These are phyloP conservation scores for Verticillium alfalfae DNA, from an alignment of 2,329 filamentous ascomycete genomes.

Conservation along the genomic window DNA sequence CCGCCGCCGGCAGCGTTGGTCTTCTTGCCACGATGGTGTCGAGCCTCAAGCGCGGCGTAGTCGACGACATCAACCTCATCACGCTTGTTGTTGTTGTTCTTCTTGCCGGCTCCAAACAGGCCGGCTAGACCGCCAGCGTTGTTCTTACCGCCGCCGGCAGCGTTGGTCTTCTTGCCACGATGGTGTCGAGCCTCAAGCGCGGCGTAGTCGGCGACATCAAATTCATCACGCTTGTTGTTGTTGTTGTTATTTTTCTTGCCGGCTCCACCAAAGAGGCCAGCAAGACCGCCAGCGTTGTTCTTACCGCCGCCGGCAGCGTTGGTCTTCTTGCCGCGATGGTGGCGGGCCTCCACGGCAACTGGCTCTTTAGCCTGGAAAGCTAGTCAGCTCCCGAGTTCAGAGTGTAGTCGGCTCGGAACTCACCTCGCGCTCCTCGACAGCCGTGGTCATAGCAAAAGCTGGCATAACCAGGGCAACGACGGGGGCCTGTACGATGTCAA, in stretches of 20 bases:
- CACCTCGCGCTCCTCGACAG: conserved; percentile 1
- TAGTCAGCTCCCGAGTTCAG: not conserved
- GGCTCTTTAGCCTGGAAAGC: not conserved
- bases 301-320: not conserved
- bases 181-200: not conserved
- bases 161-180: conserved; percentile 1
- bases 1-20: not conserved
- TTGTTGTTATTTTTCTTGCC: not conserved
- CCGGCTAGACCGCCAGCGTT: not conserved
- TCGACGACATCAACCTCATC: not conserved
- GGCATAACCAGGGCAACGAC: not conserved
- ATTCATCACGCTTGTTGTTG: not conserved
- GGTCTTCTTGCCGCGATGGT: not conserved
- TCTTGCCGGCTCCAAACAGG: not conserved
- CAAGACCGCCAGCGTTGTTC: not conserved
- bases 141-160: not conserved
- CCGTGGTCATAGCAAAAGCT: not conserved
- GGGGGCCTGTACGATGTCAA: not conserved
- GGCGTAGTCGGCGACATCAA: not conserved
- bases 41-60: not conserved
- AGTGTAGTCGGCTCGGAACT: not conserved
- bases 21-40: conserved; percentile 1
- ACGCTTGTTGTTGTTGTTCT: not conserved
- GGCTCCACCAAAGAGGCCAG: not conserved
- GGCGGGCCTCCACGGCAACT: not conserved